Evolutionary conservation across 106 monocot genomes (phyloP).

Genomic region (Phalaenopsis aphrodite): DNA sequence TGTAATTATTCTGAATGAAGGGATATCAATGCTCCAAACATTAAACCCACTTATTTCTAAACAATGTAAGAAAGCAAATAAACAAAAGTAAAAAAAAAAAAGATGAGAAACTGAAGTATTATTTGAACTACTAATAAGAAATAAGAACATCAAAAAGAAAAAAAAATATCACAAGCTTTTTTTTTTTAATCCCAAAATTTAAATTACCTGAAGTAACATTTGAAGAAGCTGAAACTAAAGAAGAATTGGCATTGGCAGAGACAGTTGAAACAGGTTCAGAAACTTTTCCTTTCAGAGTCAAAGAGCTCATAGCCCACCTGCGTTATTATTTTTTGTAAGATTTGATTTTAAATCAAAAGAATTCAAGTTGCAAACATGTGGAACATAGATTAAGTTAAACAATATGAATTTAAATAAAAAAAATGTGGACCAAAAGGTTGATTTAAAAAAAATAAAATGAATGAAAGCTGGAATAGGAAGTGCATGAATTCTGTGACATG

Average conservation of each 20-base stretch:
- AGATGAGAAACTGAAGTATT: too few species aligned
- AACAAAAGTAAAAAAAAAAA: too few species aligned
- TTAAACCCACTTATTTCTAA: too few species aligned
- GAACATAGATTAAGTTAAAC: background rate
- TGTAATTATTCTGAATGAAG: too few species aligned
- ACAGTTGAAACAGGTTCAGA: constrained; percentile 52
- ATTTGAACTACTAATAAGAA: too few species aligned
- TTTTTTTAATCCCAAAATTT: background rate
- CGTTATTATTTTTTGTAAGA: background rate
- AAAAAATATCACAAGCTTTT: too few species aligned
- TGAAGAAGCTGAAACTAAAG: constrained; percentile 36
- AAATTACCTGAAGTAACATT: constrained; percentile 47
- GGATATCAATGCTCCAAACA: too few species aligned
- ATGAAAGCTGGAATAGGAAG: background rate
- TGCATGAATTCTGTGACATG: background rate
- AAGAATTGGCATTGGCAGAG: constrained; percentile 37
- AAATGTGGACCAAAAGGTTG: background rate
- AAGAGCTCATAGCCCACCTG: constrained; percentile 98
- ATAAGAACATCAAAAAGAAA: too few species aligned
- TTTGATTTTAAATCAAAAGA: background rate
- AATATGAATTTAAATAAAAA: background rate
- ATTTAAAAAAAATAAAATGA: background rate
- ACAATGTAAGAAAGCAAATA: too few species aligned
- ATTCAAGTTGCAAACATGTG: background rate
- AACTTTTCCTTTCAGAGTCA: constrained; percentile 76